These are phyloP conservation scores for Gossypium herbaceum DNA, from an alignment of 345 rosid species.

Conservation along the genomic window DNA sequence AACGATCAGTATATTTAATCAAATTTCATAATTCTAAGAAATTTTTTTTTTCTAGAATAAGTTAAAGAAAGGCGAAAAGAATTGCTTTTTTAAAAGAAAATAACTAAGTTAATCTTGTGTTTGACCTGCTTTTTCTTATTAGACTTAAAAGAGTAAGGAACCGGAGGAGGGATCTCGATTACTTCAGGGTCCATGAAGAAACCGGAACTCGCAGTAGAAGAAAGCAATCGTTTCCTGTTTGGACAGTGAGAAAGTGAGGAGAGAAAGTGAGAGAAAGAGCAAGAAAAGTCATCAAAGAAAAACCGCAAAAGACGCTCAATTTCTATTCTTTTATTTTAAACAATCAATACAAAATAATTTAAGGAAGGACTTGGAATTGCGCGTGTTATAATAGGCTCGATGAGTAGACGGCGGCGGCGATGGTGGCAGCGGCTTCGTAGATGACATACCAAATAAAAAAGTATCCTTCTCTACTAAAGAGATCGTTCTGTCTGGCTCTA, in stretches of 20 bases:
- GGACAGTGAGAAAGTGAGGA: conserved; percentile 22
- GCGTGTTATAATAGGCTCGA: conserved; percentile 1
- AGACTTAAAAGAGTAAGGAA: conserved; percentile 30
- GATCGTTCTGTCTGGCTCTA: background rate
- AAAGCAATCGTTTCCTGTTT: conserved; percentile 31
- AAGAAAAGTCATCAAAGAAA: background rate
- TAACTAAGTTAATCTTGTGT: background rate
- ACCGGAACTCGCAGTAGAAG: conserved; percentile 8
- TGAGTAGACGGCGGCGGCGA: conserved; percentile 3
- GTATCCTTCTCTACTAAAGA: background rate
- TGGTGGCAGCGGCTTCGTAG: conserved; percentile 28
- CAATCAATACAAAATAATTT: conserved; percentile 2
- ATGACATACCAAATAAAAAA: conserved; percentile 14
- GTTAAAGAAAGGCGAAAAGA: background rate
- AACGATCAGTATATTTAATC: background rate
- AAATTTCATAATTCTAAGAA: background rate
- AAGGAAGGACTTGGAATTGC: conserved; percentile 23
- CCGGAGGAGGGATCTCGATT: conserved; percentile 58
- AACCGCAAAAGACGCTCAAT: background rate
- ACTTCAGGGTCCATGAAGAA: conserved; percentile 62
- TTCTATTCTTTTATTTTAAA: background rate
- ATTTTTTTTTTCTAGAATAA: background rate
- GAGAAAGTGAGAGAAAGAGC: background rate
- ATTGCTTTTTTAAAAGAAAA: background rate
- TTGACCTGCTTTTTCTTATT: conserved; percentile 52